Evolutionary conservation across 1,284 basidiomycete species (phyloP).

Genomic region (Leccinum fallax): DNA sequence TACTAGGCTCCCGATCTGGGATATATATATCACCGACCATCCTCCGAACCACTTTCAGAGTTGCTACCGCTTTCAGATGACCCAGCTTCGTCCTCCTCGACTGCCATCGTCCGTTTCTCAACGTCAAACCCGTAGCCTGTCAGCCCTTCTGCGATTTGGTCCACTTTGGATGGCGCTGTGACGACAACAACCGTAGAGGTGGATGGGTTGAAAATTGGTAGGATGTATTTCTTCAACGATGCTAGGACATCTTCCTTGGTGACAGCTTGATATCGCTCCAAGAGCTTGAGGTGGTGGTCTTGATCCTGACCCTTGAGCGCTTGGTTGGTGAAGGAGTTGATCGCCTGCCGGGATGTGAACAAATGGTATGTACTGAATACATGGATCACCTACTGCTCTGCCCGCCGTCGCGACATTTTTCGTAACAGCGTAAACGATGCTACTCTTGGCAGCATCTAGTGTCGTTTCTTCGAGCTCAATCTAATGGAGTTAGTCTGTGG

Average conservation of each 20-base stretch:
- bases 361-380: background rate
- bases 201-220: slow-evolving; percentile 84
- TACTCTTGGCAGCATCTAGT: slow-evolving; percentile 91
- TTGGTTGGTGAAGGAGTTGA: slow-evolving; percentile 84
- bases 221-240: slow-evolving; percentile 75
- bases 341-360: slow-evolving; percentile 51
- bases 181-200: slow-evolving; percentile 84
- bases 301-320: slow-evolving; percentile 80
- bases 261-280: slow-evolving; percentile 79
- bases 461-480: slow-evolving; percentile 81
- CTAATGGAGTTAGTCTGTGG: slow-evolving; percentile 43
- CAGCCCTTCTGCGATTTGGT: slow-evolving; percentile 71
- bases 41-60: slow-evolving; percentile 30
- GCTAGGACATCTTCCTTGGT: slow-evolving; percentile 76
- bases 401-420: slow-evolving; percentile 82
- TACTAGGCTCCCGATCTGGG: background rate
- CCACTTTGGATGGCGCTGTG: slow-evolving; percentile 79
- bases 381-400: slow-evolving; percentile 66
- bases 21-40: slow-evolving; percentile 11
- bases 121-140: slow-evolving; percentile 76
- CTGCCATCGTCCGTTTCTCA: slow-evolving; percentile 69
- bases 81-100: slow-evolving; percentile 56
- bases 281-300: slow-evolving; percentile 71
- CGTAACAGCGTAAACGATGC: slow-evolving; percentile 84
- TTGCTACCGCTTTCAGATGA: slow-evolving; percentile 36